A percentile compares a stretch with the other conserved stretches of the same genome.
These are phyloP conservation scores for Calamus simplicifolius DNA, from an alignment of 176 grass and related monocot species.

Conservation along the genomic window DNA sequence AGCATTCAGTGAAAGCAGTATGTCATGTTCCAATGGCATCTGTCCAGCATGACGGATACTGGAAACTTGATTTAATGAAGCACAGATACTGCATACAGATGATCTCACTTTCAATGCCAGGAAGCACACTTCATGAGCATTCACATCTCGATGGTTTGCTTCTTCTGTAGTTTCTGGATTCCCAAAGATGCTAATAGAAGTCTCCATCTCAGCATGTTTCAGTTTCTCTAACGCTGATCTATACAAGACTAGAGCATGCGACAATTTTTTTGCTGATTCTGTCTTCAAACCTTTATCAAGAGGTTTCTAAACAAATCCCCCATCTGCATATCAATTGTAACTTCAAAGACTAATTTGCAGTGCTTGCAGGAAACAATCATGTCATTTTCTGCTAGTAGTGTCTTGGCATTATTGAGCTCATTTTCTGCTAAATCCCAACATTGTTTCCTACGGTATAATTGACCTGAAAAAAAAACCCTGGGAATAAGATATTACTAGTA, in stretches of 20 bases:
- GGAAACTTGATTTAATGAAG: slow-evolving; percentile 14
- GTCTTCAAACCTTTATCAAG: slow-evolving; percentile 41
- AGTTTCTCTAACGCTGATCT: slow-evolving; percentile 54
- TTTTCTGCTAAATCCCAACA: slow-evolving; percentile 43
- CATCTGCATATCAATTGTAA: slow-evolving; percentile 53
- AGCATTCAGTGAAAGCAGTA: slow-evolving; percentile 5
- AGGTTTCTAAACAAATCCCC: slow-evolving; percentile 56
- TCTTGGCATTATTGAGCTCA: slow-evolving; percentile 51
- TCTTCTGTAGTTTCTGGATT: slow-evolving; percentile 8
- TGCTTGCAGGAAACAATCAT: slow-evolving; percentile 43
- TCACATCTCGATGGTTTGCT: slow-evolving; percentile 5
- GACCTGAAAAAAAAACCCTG: slow-evolving; percentile 43
- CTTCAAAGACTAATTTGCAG: slow-evolving; percentile 44
- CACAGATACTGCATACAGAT: slow-evolving; percentile 35
- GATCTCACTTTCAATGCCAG: slow-evolving; percentile 12
- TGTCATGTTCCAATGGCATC: slow-evolving; percentile 10
- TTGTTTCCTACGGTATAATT: slow-evolving; percentile 65
- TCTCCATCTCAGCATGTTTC: slow-evolving; percentile 24
- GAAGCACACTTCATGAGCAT: slow-evolving; percentile 4
- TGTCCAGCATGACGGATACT: background rate
- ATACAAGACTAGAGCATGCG: slow-evolving; percentile 52
- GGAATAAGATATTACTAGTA: too few relatives aligned
- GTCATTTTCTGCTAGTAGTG: slow-evolving; percentile 35
- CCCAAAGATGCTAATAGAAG: slow-evolving; percentile 9
- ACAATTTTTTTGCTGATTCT: slow-evolving; percentile 23